Evolutionary conservation across 1,284 basidiomycete species (phyloP).

Genomic region (Malassezia vespertilionis): DNA sequence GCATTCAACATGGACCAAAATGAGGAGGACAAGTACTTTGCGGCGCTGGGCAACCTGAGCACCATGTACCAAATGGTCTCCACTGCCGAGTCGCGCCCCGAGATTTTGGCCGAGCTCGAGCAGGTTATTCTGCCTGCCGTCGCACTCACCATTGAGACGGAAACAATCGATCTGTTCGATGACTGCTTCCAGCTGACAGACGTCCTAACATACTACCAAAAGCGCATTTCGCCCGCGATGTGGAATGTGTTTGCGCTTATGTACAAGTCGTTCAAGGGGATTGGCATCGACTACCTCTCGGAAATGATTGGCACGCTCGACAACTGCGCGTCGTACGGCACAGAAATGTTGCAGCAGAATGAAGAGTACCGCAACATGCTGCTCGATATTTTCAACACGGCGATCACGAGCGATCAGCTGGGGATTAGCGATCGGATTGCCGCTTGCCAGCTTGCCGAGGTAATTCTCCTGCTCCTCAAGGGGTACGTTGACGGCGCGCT

Average conservation of each 20-base stretch:
- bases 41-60: constrained; percentile 64
- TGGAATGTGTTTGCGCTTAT: constrained; percentile 77
- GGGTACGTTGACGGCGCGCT: constrained; percentile 55
- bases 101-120: constrained; percentile 69
- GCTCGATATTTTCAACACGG: constrained; percentile 70
- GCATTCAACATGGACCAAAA: constrained; percentile 63
- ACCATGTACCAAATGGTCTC: constrained; percentile 52
- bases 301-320: constrained; percentile 82
- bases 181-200: constrained; percentile 79
- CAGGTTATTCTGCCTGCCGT: constrained; percentile 70
- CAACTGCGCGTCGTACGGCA: constrained; percentile 78
- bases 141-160: constrained; percentile 56
- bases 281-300: constrained; percentile 65
- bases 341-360: constrained; percentile 62
- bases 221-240: constrained; percentile 65
- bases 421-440: constrained; percentile 61
- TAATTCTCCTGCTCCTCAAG: constrained; percentile 65
- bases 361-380: constrained; percentile 69
- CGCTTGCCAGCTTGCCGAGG: constrained; percentile 75
- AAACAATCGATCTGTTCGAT: constrained; percentile 60
- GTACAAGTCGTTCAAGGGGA: constrained; percentile 70
- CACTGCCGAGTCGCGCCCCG: constrained; percentile 62
- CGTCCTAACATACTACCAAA: constrained; percentile 69
- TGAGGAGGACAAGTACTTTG: constrained; percentile 48
- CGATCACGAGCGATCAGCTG: constrained; percentile 61